Base-by-base conservation (phyloP, 352 stramenopile species). In the Phytophthora nicotianae region DNA sequence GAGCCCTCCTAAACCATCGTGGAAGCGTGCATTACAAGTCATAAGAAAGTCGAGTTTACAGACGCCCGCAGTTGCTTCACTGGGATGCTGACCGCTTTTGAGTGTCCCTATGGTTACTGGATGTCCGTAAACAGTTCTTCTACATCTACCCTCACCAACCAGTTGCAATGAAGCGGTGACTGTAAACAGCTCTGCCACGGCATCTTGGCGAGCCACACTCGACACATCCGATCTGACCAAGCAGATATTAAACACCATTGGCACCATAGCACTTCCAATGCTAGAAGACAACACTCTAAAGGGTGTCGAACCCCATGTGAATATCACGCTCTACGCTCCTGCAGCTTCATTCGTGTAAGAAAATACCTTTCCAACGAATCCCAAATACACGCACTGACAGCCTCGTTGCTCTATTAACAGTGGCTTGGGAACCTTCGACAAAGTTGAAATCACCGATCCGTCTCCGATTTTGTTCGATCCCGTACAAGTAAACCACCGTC, bases 381-480 rank as follows among this genome's bases (percentile, higher is more conserved):
- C 8, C 27, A 33, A 27, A 33, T 33, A 13, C 4, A 2, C 7
- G 27, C 11, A 11, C 27, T 33, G 27, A 33, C 27, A 33, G 11
- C 27, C 27, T 33, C 27, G 27, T 33, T 27, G 24, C 24, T 27
- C 24, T 27, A 6, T 27, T 4, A 33, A 1, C 27, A 33, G 27
- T 33, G 27, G 27, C 27, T 7, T 33, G 4, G 27, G 8, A 33
- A 33, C 27, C 4, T 58, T 68, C 17, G 65, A 77, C 55, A 78
- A 75, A 35, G 58, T 70, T 33, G 68, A 75, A 46, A 69, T 67
- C 56, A 63, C 72, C 20, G 58, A 79, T 38, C 66, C 50, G n/a
- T 72, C 70, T 9, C 40, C 64, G 19, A 68, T 17, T 48, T 42
- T 63, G 16, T 73, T 70, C 50, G 58, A 70, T n/a, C 54, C n/a